Evolutionary conservation across 2,329 filamentous ascomycete species (phyloP), one percentile per base, ranked within the genome.

Genomic region (Phoma herbarum): DNA sequence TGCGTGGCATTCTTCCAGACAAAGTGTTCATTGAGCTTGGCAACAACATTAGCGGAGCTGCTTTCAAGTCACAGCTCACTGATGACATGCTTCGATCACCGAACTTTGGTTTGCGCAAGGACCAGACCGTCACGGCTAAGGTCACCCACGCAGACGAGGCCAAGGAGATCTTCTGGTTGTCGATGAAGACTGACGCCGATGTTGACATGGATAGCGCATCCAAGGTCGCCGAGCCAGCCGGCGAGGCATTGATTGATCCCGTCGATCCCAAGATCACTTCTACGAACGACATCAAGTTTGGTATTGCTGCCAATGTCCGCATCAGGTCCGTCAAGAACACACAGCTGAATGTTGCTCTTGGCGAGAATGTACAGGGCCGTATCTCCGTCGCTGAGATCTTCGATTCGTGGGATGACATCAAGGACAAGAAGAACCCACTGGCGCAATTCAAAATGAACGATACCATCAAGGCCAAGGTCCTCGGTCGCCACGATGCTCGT

Each of bases 311-410:
- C 8, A 92, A 91, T 72, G 94, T 91, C 37, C 89, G 85, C 67
- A 86, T 99, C 43, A 85, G 86, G n/a, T 92, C 92, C 0, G 82
- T 97, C 72, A 97, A 96, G 77, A 89, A 89, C 47, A 97, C 94
- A 0, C 95, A 99, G 75, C 82, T 98, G 54, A 98, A 98, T 66
- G 92, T 99, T 6, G 87, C 91, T 65, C 84, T 98, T 49, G 90
- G 92, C 42, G 92, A 96, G 71, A 92, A 93, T 64, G 84, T 96
- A 9, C 91, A 96, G 74, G 95, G 94, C n/a, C 91, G 95, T 18
- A 88, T 99, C 59, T 94, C 97, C 72, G 86, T 95, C 6, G 96
- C 95, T 1, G 92, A 98, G 75, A 80, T 93, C 12, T 99, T 96
- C 74, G 91, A 97, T 75, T 84, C 83, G 11, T 97, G 90, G 89